phyloP scores from a whole-genome alignment of 1,284 basidiomycete species.

The Austropuccinia psidii region DNA sequence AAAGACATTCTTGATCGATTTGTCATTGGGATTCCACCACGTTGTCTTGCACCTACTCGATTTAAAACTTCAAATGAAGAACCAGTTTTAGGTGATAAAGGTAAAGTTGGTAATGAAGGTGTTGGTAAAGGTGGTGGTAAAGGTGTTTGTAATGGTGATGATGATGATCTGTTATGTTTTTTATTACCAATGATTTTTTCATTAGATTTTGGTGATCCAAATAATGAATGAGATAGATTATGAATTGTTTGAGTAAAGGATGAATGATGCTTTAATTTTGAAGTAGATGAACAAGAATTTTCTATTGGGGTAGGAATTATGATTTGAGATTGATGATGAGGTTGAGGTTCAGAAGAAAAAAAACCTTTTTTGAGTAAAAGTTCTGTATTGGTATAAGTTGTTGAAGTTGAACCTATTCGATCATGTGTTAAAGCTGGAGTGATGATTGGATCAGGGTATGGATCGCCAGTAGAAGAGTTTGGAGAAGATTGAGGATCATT shows the following conservation, averaged over 20 bases:
- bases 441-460: too few relatives aligned
- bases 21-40: background rate
- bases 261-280: background rate
- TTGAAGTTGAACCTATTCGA: background rate
- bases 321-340: background rate
- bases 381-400: background rate
- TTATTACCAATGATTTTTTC: background rate
- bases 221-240: background rate
- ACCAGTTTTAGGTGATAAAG: background rate
- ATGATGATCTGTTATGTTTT: background rate
- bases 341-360: background rate
- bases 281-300: background rate
- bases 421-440: background rate
- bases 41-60: background rate
- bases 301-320: background rate
- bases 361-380: background rate
- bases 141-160: background rate
- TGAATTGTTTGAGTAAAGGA: background rate
- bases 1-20: background rate
- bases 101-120: background rate
- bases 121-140: background rate
- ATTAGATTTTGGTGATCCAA: background rate
- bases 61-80: slow-evolving; percentile 23
- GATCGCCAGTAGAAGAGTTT: background rate
- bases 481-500: background rate